These are phyloP conservation scores for Trapa bicornis DNA, from an alignment of 345 rosid genomes.

Conservation along the genomic window DNA sequence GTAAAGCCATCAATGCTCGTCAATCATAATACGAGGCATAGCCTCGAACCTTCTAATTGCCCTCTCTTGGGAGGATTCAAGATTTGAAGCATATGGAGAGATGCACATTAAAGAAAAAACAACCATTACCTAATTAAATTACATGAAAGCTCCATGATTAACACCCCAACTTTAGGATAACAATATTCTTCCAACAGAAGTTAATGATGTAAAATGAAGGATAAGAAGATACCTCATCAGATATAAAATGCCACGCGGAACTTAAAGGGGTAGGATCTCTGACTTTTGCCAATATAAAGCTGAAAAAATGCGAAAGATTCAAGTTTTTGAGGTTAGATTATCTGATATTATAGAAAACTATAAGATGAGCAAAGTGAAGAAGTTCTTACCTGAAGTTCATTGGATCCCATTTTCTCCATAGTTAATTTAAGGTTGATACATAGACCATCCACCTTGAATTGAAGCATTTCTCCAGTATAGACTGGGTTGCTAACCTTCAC, in stretches of 20 bases:
- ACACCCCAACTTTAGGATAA: slow-evolving; percentile 7
- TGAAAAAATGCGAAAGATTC: slow-evolving; percentile 16
- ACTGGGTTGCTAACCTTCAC: slow-evolving; percentile 12
- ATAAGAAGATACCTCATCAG: slow-evolving; percentile 46
- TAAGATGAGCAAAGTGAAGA: background rate
- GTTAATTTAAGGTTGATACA: slow-evolving; percentile 37
- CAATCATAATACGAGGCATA: too few relatives aligned
- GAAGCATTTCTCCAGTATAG: slow-evolving; percentile 43
- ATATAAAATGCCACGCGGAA: slow-evolving; percentile 28
- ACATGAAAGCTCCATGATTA: slow-evolving; percentile 37
- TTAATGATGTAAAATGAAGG: slow-evolving; percentile 5
- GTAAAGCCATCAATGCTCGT: too few relatives aligned
- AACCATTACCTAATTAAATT: slow-evolving; percentile 37
- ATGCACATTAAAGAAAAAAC: slow-evolving; percentile 61
- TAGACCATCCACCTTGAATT: slow-evolving; percentile 60
- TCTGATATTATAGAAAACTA: background rate
- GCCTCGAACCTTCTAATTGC: too few relatives aligned
- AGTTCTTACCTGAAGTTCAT: slow-evolving; percentile 55
- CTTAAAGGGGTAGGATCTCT: slow-evolving; percentile 26
- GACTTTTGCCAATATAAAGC: slow-evolving; percentile 58
- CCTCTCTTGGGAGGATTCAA: too few relatives aligned
- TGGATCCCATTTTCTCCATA: slow-evolving; percentile 44
- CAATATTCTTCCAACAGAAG: background rate
- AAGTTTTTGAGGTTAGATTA: background rate
- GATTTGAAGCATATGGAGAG: too few relatives aligned